Percentiles rank a stretch among this genome's conserved stretches.
phyloP scores from a whole-genome alignment of 768 basidiomycete species.

The Udeniomyces megalosporus region DNA sequence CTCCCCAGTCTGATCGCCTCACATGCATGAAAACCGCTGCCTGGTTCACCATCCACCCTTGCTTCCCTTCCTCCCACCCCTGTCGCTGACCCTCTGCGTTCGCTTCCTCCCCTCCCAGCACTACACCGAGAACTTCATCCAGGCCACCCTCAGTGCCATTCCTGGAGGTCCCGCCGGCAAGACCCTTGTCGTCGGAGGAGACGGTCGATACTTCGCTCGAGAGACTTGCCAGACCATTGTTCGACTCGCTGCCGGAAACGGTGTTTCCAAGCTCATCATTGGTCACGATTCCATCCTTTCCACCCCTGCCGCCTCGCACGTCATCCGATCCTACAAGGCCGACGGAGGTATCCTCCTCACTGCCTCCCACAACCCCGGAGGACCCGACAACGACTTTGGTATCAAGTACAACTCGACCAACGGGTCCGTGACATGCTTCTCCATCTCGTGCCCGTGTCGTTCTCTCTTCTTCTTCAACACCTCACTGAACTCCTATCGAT shows the following conservation, averaged over 20 bases:
- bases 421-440: slow-evolving; percentile 41
- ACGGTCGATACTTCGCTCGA: slow-evolving; percentile 74
- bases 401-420: slow-evolving; percentile 99
- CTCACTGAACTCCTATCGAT: background rate
- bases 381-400: slow-evolving; percentile 94
- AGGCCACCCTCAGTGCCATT: slow-evolving; percentile 78
- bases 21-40: no score
- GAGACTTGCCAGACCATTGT: slow-evolving; percentile 71
- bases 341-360: slow-evolving; percentile 93
- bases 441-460: no score
- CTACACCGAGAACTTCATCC: slow-evolving; percentile 98
- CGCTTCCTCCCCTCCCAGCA: slow-evolving; percentile 39
- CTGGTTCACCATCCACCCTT: background rate
- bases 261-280: slow-evolving; percentile 77
- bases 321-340: slow-evolving; percentile 91
- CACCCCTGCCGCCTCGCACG: slow-evolving; percentile 88
- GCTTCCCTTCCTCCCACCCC: slow-evolving; percentile 4
- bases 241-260: slow-evolving; percentile 85
- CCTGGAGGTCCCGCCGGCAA: slow-evolving; percentile 46
- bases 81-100: background rate
- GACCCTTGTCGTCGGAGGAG: slow-evolving; percentile 89
- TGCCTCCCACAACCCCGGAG: slow-evolving; percentile 94
- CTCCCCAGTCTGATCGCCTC: background rate
- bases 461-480: background rate
- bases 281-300: slow-evolving; percentile 84